Evolutionary conservation across 2,329 filamentous ascomycete genomes (phyloP).

Genomic region (Huntiella omanensis): DNA sequence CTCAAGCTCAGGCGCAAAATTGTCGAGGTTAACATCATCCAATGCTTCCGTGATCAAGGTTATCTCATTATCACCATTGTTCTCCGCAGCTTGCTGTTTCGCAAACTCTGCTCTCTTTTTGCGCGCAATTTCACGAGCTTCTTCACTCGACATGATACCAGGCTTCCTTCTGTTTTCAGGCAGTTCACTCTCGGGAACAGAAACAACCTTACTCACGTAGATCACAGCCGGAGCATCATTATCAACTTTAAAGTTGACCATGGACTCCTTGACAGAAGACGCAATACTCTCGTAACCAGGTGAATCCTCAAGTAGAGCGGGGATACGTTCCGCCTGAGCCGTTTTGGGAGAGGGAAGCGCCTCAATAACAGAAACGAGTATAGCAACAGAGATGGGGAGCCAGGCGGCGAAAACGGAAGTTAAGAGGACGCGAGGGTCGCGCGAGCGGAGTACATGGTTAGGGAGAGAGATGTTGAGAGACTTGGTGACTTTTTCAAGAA

Average conservation of each 20-base stretch:
- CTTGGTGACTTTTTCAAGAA: conserved; percentile 90
- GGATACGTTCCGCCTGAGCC: conserved; percentile 66
- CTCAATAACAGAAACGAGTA: conserved; percentile 87
- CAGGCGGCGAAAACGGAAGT: conserved; percentile 75
- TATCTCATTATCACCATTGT: conserved; percentile 18
- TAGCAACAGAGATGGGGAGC: conserved; percentile 79
- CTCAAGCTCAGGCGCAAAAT: conserved; percentile 26
- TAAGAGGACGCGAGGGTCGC: conserved; percentile 67
- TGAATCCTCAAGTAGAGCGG: conserved; percentile 58
- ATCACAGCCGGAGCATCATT: conserved; percentile 65
- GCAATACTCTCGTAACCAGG: conserved; percentile 60
- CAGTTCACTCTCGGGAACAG: conserved; percentile 79
- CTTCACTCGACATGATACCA: conserved; percentile 65
- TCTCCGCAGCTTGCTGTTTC: conserved; percentile 47
- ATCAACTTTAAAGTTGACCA: conserved; percentile 57
- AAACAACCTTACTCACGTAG: conserved; percentile 97
- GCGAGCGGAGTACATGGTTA: conserved; percentile 64
- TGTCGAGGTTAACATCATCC: conserved; percentile 32
- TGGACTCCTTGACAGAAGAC: conserved; percentile 52
- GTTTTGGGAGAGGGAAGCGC: conserved; percentile 66
- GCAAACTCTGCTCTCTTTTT: conserved; percentile 82
- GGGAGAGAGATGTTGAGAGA: conserved; percentile 70
- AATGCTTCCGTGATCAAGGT: conserved; percentile 6
- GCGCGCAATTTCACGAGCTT: conserved; percentile 71
- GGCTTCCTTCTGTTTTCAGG: conserved; percentile 61